These are phyloP conservation scores for Syzygium oleosum DNA, from an alignment of 345 rosid genomes.

Conservation along the genomic window DNA sequence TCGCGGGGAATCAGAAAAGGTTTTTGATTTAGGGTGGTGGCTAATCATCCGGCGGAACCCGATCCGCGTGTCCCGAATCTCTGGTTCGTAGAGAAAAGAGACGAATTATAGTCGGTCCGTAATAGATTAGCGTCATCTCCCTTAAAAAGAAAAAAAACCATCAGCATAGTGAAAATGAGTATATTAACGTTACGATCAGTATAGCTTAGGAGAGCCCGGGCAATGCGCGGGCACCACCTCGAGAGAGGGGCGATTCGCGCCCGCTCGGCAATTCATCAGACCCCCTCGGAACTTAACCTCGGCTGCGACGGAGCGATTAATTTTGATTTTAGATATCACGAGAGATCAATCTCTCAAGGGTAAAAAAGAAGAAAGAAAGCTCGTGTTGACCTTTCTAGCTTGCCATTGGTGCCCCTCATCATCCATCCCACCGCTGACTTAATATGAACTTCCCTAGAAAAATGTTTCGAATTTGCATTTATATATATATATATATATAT, in stretches of 20 bases:
- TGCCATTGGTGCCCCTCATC: background rate
- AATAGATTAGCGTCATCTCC: background rate
- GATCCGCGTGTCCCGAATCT: fast-evolving
- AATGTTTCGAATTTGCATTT: background rate
- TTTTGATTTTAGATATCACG: background rate
- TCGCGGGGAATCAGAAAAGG: fast-evolving
- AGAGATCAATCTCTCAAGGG: background rate
- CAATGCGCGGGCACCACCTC: background rate
- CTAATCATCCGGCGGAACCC: background rate
- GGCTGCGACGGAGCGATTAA: fast-evolving
- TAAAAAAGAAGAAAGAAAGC: background rate
- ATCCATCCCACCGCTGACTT: background rate
- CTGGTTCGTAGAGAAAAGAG: background rate
- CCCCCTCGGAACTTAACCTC: background rate
- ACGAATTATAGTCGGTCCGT: background rate
- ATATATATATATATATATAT: background rate
- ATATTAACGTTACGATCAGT: background rate
- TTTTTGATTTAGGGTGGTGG: no score
- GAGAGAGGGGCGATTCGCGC: background rate
- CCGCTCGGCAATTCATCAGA: background rate
- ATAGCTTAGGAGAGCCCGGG: background rate
- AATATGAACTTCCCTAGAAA: background rate
- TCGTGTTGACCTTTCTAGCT: background rate
- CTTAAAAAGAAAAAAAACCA: background rate
- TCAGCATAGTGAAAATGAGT: background rate